These are phyloP conservation scores for Aspergillus oerlinghausenensis DNA, from an alignment of 2,329 filamentous ascomycete species.

Conservation along the genomic window DNA sequence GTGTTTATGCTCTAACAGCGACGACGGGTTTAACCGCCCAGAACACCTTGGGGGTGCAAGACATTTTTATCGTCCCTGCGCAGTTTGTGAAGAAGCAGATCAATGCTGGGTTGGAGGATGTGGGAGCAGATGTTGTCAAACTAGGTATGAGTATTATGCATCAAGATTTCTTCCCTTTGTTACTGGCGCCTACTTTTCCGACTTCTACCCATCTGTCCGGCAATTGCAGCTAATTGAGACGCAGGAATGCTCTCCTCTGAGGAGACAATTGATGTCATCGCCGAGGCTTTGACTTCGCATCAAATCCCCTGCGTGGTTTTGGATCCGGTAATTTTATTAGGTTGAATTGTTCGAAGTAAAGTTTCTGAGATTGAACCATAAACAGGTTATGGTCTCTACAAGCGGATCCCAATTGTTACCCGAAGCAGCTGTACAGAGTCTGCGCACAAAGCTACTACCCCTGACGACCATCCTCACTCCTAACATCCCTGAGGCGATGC, in stretches of 20 bases:
- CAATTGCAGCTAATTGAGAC: constrained; percentile 1
- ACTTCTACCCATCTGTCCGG: not conserved
- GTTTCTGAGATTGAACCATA: constrained; percentile 11
- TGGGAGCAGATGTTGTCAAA: constrained; percentile 86
- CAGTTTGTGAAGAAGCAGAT: constrained; percentile 81
- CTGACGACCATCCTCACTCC: constrained; percentile 45
- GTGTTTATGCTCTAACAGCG: constrained; percentile 92
- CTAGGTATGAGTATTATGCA: constrained; percentile 58
- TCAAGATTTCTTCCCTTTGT: not conserved
- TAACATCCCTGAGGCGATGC: constrained; percentile 46
- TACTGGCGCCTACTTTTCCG: not conserved
- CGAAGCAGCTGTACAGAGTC: constrained; percentile 35
- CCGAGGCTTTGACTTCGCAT: constrained; percentile 57
- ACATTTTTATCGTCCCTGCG: constrained; percentile 73
- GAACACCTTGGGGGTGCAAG: constrained; percentile 80
- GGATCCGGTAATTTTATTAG: constrained; percentile 59
- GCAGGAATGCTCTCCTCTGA: constrained; percentile 77
- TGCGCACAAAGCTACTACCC: constrained; percentile 40
- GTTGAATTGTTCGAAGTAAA: not conserved
- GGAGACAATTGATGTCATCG: constrained; percentile 65
- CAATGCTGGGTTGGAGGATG: constrained; percentile 75
- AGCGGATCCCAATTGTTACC: constrained; percentile 46
- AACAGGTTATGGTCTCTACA: constrained; percentile 75
- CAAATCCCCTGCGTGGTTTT: constrained; percentile 59
- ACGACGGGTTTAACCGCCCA: constrained; percentile 95